Percentiles rank a stretch among this genome's conserved stretches.
These are phyloP conservation scores for Heimioporus sp. DNA, from an alignment of 768 basidiomycete genomes.

Conservation along the genomic window DNA sequence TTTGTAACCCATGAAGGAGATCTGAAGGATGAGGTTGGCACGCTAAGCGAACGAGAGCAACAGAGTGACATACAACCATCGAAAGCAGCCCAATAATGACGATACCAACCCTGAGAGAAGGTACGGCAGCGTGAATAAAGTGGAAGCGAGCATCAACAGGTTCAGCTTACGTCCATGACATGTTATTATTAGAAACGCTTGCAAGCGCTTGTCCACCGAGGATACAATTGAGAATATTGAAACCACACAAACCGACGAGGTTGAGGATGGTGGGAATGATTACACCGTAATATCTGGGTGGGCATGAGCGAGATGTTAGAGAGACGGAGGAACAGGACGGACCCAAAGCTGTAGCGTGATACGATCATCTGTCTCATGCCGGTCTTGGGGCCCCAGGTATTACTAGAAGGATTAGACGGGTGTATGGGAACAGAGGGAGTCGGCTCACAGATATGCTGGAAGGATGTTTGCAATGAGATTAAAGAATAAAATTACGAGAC, in stretches of 20 bases:
- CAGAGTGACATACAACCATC: conserved; percentile 45
- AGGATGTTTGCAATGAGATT: conserved; percentile 57
- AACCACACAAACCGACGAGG: conserved; percentile 58
- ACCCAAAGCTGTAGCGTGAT: conserved; percentile 61
- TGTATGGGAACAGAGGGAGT: neutral
- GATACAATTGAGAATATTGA: conserved; percentile 64
- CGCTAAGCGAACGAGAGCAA: neutral
- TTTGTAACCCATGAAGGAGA: conserved; percentile 66
- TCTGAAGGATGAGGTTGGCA: conserved; percentile 28
- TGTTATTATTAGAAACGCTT: conserved; percentile 46
- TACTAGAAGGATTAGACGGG: conserved; percentile 25
- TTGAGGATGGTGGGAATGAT: conserved; percentile 54
- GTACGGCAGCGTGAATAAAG: conserved; percentile 4
- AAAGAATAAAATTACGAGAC: conserved; percentile 65
- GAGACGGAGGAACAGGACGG: conserved; percentile 31
- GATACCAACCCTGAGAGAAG: conserved; percentile 64
- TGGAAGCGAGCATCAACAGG: conserved; percentile 1
- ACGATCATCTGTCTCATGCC: conserved; percentile 84
- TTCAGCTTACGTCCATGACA: conserved; percentile 49
- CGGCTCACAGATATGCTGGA: conserved; percentile 60
- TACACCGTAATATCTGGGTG: conserved; percentile 50
- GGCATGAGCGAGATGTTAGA: conserved; percentile 10
- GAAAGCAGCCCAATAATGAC: conserved; percentile 72
- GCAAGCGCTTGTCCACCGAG: conserved; percentile 68
- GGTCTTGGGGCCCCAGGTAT: conserved; percentile 76